Evolutionary conservation across 2,329 filamentous ascomycete genomes (phyloP).

Genomic region (Fusarium citri): DNA sequence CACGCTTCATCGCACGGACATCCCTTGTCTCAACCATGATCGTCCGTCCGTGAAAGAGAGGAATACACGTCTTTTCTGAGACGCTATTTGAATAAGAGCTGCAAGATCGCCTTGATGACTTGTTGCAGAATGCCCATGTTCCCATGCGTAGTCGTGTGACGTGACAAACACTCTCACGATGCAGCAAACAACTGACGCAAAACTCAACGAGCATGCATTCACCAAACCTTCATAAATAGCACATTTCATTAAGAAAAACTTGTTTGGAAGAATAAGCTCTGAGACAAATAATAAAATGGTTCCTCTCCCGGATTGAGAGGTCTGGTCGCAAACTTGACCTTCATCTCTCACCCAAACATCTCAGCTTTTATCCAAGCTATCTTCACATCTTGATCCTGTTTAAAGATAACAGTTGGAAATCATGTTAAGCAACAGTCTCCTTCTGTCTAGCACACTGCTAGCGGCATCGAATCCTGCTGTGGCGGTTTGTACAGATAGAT

Average conservation of each 20-base stretch:
- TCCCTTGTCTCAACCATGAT: background rate
- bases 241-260: background rate
- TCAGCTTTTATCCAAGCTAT: background rate
- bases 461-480: background rate
- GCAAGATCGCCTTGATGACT: background rate
- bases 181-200: constrained; percentile 16
- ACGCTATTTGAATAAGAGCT: background rate
- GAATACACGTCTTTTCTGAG: background rate
- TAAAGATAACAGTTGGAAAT: background rate
- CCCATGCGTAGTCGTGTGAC: background rate
- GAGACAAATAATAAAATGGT: background rate
- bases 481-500: background rate
- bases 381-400: background rate
- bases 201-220: background rate
- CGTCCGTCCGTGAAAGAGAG: background rate
- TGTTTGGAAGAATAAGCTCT: background rate
- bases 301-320: background rate
- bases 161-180: constrained; percentile 11
- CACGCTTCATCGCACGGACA: background rate
- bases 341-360: background rate
- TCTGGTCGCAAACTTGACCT: background rate
- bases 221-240: background rate
- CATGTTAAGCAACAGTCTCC: background rate
- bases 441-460: background rate
- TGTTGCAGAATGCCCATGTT: background rate